A percentile compares a stretch with the other conserved stretches of the same genome.
Evolutionary conservation across 208 protist genomes (phyloP).

Genomic region (Crithidia expoeki): DNA sequence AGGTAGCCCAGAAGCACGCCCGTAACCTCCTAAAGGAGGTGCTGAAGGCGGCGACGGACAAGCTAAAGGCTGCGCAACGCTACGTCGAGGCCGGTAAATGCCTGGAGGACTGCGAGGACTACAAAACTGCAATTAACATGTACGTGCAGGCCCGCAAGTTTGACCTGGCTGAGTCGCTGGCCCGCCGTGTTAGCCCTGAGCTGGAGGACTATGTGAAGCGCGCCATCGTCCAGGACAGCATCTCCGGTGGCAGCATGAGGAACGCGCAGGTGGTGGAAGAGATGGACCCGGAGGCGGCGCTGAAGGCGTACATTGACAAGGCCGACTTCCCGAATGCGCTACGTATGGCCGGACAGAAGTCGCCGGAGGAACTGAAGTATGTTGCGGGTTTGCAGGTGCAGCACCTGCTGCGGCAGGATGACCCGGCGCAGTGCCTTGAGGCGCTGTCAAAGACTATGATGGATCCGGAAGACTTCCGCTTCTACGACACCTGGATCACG

Average conservation of each 20-base stretch:
- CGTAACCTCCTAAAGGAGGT: conserved; percentile 86
- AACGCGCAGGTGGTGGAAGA: conserved; percentile 88
- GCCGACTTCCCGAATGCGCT: conserved; percentile 84
- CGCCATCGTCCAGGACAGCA: conserved; percentile 90
- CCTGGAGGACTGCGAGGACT: conserved; percentile 92
- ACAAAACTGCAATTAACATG: conserved; percentile 93
- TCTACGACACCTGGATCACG: conserved; percentile 85
- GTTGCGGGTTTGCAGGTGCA: conserved; percentile 82
- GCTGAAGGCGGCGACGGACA: conserved; percentile 63
- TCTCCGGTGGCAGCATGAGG: conserved; percentile 73
- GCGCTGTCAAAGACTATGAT: conserved; percentile 64
- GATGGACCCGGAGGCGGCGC: conserved; percentile 86
- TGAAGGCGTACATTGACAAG: conserved; percentile 89
- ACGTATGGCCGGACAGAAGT: conserved; percentile 73
- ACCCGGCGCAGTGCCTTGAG: conserved; percentile 60
- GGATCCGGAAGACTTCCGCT: conserved; percentile 89
- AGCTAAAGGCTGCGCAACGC: conserved; percentile 81
- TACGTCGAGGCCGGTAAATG: conserved; percentile 91
- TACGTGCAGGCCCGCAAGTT: conserved; percentile 94
- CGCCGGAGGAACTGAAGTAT: conserved; percentile 70
- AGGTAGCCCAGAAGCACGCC: conserved; percentile 94
- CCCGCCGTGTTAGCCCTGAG: conserved; percentile 85
- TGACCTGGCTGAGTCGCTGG: conserved; percentile 89
- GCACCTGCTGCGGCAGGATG: conserved; percentile 62
- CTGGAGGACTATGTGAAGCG: conserved; percentile 90